phyloP scores from a whole-genome alignment of 2,329 filamentous ascomycete species.

The Hymenoscyphus fructigenus region DNA sequence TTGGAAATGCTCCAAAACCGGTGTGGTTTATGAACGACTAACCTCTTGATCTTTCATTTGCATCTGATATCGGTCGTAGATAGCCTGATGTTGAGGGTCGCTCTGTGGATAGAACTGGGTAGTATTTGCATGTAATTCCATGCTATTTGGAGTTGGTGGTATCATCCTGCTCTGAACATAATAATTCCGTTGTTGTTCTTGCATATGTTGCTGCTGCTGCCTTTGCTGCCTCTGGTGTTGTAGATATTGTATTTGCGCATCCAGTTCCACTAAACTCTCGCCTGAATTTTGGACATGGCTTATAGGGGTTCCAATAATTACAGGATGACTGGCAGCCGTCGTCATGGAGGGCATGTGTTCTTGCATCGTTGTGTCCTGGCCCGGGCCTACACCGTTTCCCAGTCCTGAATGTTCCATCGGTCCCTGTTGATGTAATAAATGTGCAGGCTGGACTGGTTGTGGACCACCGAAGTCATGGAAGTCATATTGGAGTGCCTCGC shows the following conservation, averaged over 20 bases:
- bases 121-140: conserved; percentile 66
- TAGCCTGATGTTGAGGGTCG: conserved; percentile 53
- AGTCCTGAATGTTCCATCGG: conserved; percentile 49
- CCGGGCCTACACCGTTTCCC: conserved; percentile 24
- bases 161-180: conserved; percentile 60
- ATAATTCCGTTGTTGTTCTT: conserved; percentile 40
- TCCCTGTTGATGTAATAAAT: conserved; percentile 38
- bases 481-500: conserved; percentile 58
- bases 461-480: conserved; percentile 52
- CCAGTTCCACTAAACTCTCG: conserved; percentile 58
- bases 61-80: conserved; percentile 61
- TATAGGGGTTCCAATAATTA: conserved; percentile 42
- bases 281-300: conserved; percentile 46
- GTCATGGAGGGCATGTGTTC: conserved; percentile 51
- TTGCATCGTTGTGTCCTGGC: conserved; percentile 41
- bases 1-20: conserved; percentile 7
- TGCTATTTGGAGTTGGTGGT: conserved; percentile 77
- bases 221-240: conserved; percentile 63
- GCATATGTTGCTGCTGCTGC: conserved; percentile 6
- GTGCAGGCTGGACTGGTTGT: conserved; percentile 30
- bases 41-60: conserved; percentile 68
- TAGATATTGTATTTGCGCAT: conserved; percentile 65
- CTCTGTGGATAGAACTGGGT: conserved; percentile 59
- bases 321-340: conserved; percentile 42
- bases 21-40: conserved; percentile 33